phyloP scores from a whole-genome alignment of 108 stramenopile species.

The Mediolabrus comicus region DNA sequence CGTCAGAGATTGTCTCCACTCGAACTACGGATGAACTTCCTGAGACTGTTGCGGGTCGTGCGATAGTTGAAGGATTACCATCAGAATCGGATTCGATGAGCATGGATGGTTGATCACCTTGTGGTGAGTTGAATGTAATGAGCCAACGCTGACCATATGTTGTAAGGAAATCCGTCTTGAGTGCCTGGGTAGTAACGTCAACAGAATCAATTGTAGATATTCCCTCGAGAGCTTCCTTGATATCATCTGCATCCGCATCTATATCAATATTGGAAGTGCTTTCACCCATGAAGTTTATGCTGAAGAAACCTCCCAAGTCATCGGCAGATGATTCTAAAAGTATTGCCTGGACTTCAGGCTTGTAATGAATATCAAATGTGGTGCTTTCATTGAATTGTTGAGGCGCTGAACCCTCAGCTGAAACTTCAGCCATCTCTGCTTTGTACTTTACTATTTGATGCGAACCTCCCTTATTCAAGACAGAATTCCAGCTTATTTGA shows the following conservation, averaged over 20 bases:
- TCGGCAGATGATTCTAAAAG: slow-evolving; percentile 28
- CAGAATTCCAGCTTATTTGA: slow-evolving; percentile 42
- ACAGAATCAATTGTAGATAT: slow-evolving; percentile 47
- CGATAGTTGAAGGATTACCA: slow-evolving; percentile 33
- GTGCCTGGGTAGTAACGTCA: slow-evolving; percentile 25
- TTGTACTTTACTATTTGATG: slow-evolving; percentile 38
- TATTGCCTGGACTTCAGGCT: slow-evolving; percentile 46
- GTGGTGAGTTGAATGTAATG: slow-evolving; percentile 19
- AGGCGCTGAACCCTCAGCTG: slow-evolving; percentile 15
- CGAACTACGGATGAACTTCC: slow-evolving; percentile 36
- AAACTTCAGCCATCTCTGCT: slow-evolving; percentile 44
- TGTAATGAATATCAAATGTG: slow-evolving; percentile 16
- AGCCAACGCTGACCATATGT: slow-evolving; percentile 30
- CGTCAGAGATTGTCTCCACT: slow-evolving; percentile 27
- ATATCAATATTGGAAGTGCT: slow-evolving; percentile 20
- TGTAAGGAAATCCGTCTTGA: slow-evolving; percentile 6
- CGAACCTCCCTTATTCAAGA: slow-evolving; percentile 18
- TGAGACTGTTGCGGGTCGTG: slow-evolving; percentile 33
- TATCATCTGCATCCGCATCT: slow-evolving; percentile 17
- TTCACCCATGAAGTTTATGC: slow-evolving; percentile 40
- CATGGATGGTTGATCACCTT: slow-evolving; percentile 44
- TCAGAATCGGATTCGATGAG: slow-evolving; percentile 47
- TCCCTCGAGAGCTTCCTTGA: slow-evolving; percentile 50
- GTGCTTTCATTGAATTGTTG: slow-evolving; percentile 35
- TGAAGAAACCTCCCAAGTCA: slow-evolving; percentile 50